A percentile compares a stretch with the other conserved stretches of the same genome.
These are phyloP conservation scores for Exophiala mesophila DNA, from an alignment of 2,329 filamentous ascomycete genomes.

Conservation along the genomic window DNA sequence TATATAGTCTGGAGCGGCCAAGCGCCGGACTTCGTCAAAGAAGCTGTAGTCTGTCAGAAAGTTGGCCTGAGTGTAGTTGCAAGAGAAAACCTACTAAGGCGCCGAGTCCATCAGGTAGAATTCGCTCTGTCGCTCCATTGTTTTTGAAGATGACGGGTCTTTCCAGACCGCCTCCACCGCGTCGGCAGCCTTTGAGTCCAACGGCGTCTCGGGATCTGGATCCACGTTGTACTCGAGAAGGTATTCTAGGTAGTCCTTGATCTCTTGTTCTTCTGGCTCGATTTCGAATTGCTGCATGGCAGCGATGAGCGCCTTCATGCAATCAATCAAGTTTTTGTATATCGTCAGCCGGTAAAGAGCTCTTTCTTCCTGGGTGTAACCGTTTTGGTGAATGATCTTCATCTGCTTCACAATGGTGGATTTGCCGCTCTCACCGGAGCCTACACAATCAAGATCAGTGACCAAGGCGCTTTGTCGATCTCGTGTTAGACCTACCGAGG, in stretches of 20 bases:
- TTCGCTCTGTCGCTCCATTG: slow-evolving; percentile 92
- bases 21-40: slow-evolving; percentile 86
- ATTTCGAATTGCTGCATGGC: slow-evolving; percentile 92
- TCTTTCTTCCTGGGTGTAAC: slow-evolving; percentile 90
- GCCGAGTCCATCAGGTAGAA: slow-evolving; percentile 99
- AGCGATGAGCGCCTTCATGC: slow-evolving; percentile 84
- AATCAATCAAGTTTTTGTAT: slow-evolving; percentile 97
- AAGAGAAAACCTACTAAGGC: slow-evolving; percentile 68
- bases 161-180: slow-evolving; percentile 86
- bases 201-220: slow-evolving; percentile 77
- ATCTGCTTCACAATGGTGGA: slow-evolving; percentile 99
- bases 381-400: slow-evolving; percentile 99
- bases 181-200: slow-evolving; percentile 74
- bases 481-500: slow-evolving; percentile 60
- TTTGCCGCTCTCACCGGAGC: slow-evolving; percentile 96
- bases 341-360: slow-evolving; percentile 92
- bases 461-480: slow-evolving; percentile 8
- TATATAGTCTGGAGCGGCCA: slow-evolving; percentile 78
- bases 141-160: slow-evolving; percentile 72
- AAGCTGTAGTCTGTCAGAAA: slow-evolving; percentile 57
- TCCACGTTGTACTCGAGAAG: slow-evolving; percentile 85
- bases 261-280: slow-evolving; percentile 66
- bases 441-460: slow-evolving; percentile 44
- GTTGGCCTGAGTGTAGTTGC: slow-evolving; percentile 14
- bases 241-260: slow-evolving; percentile 70